A percentile compares a stretch with the other conserved stretches of the same genome.
These are phyloP conservation scores for Fusarium goolgardi DNA, from an alignment of 2,329 filamentous ascomycete genomes.

Conservation along the genomic window DNA sequence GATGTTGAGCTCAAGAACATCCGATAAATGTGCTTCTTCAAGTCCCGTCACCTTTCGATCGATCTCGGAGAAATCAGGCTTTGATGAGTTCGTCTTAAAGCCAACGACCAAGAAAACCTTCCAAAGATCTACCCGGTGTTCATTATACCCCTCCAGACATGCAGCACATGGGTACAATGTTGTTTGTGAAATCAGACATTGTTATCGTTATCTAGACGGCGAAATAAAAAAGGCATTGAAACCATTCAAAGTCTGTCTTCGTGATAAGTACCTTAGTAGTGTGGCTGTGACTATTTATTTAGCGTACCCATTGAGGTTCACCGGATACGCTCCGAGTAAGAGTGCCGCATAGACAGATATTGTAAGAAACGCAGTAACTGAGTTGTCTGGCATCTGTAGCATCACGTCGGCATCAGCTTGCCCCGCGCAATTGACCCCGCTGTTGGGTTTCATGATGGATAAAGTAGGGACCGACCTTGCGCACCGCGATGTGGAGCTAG, in stretches of 20 bases:
- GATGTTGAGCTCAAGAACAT: conserved; percentile 77
- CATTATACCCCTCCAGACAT: conserved; percentile 26
- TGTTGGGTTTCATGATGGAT: conserved; percentile 5
- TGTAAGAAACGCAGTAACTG: background rate
- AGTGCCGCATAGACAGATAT: background rate
- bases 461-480: conserved; percentile 8
- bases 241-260: background rate
- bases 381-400: background rate
- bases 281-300: background rate
- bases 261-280: background rate
- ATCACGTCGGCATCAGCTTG: background rate
- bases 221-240: conserved; percentile 16
- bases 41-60: conserved; percentile 12
- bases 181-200: background rate
- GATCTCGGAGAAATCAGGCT: conserved; percentile 16
- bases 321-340: too few species aligned
- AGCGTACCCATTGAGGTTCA: background rate
- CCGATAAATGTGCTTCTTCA: conserved; percentile 52
- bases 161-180: background rate
- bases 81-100: conserved; percentile 4
- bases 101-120: background rate
- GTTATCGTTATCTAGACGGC: conserved; percentile 7
- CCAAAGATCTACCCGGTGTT: conserved; percentile 8
- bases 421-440: conserved; percentile 25
- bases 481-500: background rate